Conservation (phyloP, 1,284 basidiomycete genomes). For the Trametes polyzona region DNA sequence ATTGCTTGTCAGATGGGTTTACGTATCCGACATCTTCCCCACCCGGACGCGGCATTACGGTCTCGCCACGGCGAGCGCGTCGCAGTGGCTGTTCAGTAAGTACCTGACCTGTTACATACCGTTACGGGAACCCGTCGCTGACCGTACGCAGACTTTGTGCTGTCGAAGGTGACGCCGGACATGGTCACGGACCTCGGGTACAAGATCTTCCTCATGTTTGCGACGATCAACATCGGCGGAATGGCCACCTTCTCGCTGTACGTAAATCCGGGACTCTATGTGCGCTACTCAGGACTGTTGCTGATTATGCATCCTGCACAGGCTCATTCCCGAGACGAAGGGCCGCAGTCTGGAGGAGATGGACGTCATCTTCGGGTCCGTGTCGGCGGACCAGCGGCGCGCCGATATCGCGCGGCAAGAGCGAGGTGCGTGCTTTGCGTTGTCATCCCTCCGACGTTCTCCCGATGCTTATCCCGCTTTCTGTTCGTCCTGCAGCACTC, state of each 20-base stretch:
- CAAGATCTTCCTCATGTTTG: conserved; percentile 76
- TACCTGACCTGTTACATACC: conserved; percentile 17
- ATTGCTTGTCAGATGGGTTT: conserved; percentile 55
- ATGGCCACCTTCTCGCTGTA: conserved; percentile 41
- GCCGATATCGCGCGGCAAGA: conserved; percentile 55
- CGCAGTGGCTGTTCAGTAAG: conserved; percentile 83
- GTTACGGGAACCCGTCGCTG: neutral
- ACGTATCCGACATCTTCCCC: conserved; percentile 82
- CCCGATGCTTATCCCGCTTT: neutral
- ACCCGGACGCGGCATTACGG: conserved; percentile 82
- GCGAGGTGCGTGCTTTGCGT: conserved; percentile 36
- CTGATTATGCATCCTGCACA: conserved; percentile 29
- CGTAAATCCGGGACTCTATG: neutral
- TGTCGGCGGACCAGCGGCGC: conserved; percentile 59
- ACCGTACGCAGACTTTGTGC: conserved; percentile 60
- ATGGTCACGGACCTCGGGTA: conserved; percentile 63
- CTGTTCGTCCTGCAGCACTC: conserved; percentile 14
- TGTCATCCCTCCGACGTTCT: neutral
- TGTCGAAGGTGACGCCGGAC: conserved; percentile 72
- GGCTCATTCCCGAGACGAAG: conserved; percentile 76
- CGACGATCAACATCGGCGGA: conserved; percentile 54
- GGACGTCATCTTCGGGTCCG: conserved; percentile 79
- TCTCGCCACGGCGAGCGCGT: conserved; percentile 67
- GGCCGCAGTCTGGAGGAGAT: conserved; percentile 77
- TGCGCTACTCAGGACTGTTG: too few relatives aligned